Conservation (phyloP, 2,329 filamentous ascomycete genomes). For the Fusarium sacchari region DNA sequence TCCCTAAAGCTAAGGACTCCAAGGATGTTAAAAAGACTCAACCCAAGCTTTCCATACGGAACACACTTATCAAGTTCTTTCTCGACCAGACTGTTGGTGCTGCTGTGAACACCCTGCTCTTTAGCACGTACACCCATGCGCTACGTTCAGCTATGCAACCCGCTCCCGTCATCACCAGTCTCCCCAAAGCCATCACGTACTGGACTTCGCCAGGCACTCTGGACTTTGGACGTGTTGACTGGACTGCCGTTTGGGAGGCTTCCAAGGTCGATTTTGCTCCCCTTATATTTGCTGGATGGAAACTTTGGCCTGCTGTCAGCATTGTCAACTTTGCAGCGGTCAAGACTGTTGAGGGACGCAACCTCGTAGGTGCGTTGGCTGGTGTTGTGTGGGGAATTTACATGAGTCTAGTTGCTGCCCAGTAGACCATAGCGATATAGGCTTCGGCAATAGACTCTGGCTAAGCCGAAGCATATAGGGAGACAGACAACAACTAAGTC, state of each 20-base stretch:
- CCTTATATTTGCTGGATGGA: slow-evolving; percentile 73
- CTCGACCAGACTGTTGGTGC: slow-evolving; percentile 77
- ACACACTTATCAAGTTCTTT: slow-evolving; percentile 73
- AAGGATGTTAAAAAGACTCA: slow-evolving; percentile 32
- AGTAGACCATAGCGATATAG: slow-evolving; percentile 22
- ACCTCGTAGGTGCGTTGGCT: slow-evolving; percentile 76
- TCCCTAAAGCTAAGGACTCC: slow-evolving; percentile 51
- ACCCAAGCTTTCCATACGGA: slow-evolving; percentile 66
- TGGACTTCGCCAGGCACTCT: slow-evolving; percentile 54
- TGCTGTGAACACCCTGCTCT: slow-evolving; percentile 71
- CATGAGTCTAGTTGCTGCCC: slow-evolving; percentile 69
- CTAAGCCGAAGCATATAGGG: not conserved
- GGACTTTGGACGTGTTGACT: slow-evolving; percentile 58
- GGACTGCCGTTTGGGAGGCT: slow-evolving; percentile 54
- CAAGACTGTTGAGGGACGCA: slow-evolving; percentile 75
- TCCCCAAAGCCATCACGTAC: slow-evolving; percentile 49
- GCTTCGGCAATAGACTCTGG: not conserved
- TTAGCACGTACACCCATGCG: slow-evolving; percentile 68
- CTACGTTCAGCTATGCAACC: slow-evolving; percentile 61
- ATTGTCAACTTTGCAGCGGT: slow-evolving; percentile 74
- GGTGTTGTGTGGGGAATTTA: slow-evolving; percentile 81
- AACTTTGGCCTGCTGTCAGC: slow-evolving; percentile 76
- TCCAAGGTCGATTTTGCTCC: slow-evolving; percentile 68
- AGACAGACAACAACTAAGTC: not conserved
- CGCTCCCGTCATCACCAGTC: slow-evolving; percentile 50